phyloP scores from a whole-genome alignment of 805 yeast species.

The Starmerella potacharoeniae region DNA sequence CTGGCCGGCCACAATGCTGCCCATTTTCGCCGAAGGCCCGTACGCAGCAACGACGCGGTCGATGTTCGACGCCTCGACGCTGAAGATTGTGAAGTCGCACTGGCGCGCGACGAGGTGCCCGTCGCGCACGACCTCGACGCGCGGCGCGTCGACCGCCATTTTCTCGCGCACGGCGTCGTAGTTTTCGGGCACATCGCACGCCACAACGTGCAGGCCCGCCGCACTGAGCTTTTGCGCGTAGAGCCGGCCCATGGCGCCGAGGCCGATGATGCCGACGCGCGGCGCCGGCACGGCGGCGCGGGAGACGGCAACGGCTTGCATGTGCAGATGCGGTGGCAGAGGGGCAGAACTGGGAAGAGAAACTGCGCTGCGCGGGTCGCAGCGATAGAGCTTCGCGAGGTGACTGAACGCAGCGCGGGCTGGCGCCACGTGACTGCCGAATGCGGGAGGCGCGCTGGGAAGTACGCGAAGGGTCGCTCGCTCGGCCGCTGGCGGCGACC shows the following conservation, averaged over 20 bases:
- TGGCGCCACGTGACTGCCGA: too few relatives aligned
- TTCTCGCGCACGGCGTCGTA: conserved; percentile 38
- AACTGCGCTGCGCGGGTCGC: too few relatives aligned
- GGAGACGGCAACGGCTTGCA: too few relatives aligned
- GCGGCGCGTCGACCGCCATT: conserved; percentile 24
- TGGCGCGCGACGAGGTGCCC: conserved; percentile 77
- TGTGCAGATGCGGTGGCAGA: too few relatives aligned
- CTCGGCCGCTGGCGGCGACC: too few relatives aligned
- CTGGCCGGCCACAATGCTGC: conserved; percentile 95
- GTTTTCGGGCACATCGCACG: conserved; percentile 67
- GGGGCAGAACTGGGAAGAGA: too few relatives aligned
- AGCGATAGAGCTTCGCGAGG: too few relatives aligned
- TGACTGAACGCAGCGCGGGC: too few relatives aligned
- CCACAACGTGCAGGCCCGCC: conserved; percentile 67
- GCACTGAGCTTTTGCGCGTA: conserved; percentile 68
- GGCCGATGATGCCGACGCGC: conserved; percentile 76
- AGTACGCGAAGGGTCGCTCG: neutral
- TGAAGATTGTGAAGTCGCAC: conserved; percentile 75
- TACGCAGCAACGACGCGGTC: conserved; percentile 57
- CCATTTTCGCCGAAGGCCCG: conserved; percentile 75
- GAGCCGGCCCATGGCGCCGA: conserved; percentile 92
- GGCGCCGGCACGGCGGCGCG: neutral
- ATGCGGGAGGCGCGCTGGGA: too few relatives aligned
- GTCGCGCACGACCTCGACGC: conserved; percentile 47
- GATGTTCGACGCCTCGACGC: conserved; percentile 86